Conservation (phyloP, 1,284 basidiomycete species). For the Cryptococcus sp. region DNA sequence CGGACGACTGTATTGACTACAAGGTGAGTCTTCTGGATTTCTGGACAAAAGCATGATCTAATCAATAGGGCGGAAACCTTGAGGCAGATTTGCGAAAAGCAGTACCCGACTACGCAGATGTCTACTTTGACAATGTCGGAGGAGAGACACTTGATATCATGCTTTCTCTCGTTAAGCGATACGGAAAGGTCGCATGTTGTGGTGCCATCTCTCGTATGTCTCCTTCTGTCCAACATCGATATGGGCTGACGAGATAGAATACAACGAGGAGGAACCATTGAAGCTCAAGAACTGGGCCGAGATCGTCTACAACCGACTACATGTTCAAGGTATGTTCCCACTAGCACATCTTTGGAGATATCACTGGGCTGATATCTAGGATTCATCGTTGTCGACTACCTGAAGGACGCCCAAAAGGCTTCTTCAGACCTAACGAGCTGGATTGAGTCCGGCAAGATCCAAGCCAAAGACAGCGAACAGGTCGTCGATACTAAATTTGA, state of each 20-base stretch:
- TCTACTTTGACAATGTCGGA: conserved; percentile 49
- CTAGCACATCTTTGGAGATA: not conserved
- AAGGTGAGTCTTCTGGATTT: conserved; percentile 34
- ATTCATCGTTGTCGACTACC: conserved; percentile 46
- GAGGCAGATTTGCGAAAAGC: conserved; percentile 32
- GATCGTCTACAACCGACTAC: conserved; percentile 48
- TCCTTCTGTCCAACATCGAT: not conserved
- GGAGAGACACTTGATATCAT: conserved; percentile 46
- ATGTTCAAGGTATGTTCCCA: conserved; percentile 39
- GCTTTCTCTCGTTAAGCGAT: conserved; percentile 44
- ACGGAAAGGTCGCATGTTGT: conserved; percentile 49
- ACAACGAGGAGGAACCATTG: conserved; percentile 18
- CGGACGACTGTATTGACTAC: conserved; percentile 54
- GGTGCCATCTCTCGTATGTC: conserved; percentile 48
- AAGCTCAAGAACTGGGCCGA: conserved; percentile 28
- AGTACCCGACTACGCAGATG: conserved; percentile 32
- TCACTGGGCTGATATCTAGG: conserved; percentile 16
- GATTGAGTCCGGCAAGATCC: conserved; percentile 36
- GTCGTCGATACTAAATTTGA: conserved; percentile 37
- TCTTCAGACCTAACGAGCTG: conserved; percentile 21
- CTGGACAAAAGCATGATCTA: not conserved
- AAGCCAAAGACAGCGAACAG: conserved; percentile 30
- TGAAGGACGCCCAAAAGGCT: conserved; percentile 15
- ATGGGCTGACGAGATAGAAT: conserved; percentile 14
- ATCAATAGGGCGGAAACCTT: conserved; percentile 11